Percentiles rank a stretch among this genome's conserved stretches.
phyloP scores from a whole-genome alignment of 2,329 filamentous ascomycete species.

The Cytospora chrysosperma region DNA sequence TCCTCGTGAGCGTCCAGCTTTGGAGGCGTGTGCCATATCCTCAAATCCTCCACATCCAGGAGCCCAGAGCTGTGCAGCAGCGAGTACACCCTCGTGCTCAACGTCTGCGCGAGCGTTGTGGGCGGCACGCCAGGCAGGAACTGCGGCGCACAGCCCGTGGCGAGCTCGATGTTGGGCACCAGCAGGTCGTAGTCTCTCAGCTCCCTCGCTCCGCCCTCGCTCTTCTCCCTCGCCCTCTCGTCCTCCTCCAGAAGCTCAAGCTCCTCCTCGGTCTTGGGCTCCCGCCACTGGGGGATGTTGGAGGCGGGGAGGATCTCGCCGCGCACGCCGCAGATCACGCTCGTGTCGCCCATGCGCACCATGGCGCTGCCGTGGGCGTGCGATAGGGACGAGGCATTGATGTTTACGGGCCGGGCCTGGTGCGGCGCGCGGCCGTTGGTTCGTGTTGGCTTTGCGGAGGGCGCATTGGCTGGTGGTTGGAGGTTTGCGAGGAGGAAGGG shows the following conservation, averaged over 20 bases:
- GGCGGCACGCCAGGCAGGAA: constrained; percentile 84
- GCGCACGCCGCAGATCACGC: constrained; percentile 89
- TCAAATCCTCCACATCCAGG: constrained; percentile 65
- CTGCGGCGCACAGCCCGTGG: constrained; percentile 83
- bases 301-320: constrained; percentile 77
- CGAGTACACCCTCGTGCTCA: constrained; percentile 77
- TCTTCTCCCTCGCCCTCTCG: constrained; percentile 14
- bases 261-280: constrained; percentile 22
- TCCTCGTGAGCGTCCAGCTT: constrained; percentile 45
- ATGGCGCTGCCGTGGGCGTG: constrained; percentile 90
- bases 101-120: constrained; percentile 74
- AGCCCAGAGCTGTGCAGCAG: constrained; percentile 71
- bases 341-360: constrained; percentile 84
- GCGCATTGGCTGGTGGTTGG: constrained; percentile 46
- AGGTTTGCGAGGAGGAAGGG: constrained; percentile 90
- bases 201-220: constrained; percentile 41
- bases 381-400: constrained; percentile 81
- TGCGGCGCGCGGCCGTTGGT: constrained; percentile 76
- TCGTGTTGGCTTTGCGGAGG: constrained; percentile 52
- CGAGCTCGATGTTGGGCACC: constrained; percentile 90
- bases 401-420: constrained; percentile 68
- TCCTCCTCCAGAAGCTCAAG: constrained; percentile 27
- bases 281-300: constrained; percentile 68
- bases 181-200: constrained; percentile 68
- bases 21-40: constrained; percentile 65